phyloP scores from a whole-genome alignment of 2,329 filamentous ascomycete genomes.

The Exophiala calicioides region DNA sequence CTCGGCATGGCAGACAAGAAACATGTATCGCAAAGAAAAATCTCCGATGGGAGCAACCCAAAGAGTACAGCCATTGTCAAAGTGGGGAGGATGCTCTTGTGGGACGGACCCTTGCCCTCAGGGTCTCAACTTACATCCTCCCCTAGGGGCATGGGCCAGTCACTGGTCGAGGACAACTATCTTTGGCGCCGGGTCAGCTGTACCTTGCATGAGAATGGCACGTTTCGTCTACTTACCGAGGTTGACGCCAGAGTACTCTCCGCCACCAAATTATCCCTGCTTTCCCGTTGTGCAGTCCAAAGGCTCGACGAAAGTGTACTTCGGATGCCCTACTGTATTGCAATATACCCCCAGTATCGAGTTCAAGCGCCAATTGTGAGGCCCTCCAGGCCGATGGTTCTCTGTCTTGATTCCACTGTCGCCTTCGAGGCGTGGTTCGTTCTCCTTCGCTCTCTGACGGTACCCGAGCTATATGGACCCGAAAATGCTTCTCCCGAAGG shows the following conservation, averaged over 20 bases:
- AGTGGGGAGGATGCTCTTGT: constrained; percentile 84
- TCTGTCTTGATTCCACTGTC: constrained; percentile 81
- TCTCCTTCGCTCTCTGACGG: constrained; percentile 82
- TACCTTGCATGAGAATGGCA: constrained; percentile 90
- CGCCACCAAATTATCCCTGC: constrained; percentile 80
- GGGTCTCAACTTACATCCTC: constrained; percentile 26
- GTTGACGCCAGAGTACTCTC: constrained; percentile 78
- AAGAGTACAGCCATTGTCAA: constrained; percentile 89
- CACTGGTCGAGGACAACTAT: constrained; percentile 49
- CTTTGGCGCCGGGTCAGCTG: constrained; percentile 85
- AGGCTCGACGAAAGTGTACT: constrained; percentile 86
- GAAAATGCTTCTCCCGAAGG: constrained; percentile 40
- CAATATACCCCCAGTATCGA: constrained; percentile 91
- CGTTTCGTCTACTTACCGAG: constrained; percentile 87
- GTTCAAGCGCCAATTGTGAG: constrained; percentile 70
- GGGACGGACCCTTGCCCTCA: constrained; percentile 67
- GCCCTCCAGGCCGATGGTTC: constrained; percentile 82
- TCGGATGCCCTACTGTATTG: constrained; percentile 90
- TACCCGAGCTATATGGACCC: constrained; percentile 85
- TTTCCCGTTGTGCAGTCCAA: constrained; percentile 88
- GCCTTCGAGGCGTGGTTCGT: constrained; percentile 99
- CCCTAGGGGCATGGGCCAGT: constrained; percentile 42
- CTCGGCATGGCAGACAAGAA: constrained; percentile 47
- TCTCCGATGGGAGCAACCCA: constrained; percentile 51
- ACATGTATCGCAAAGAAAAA: constrained; percentile 45